A percentile compares a stretch with the other conserved stretches of the same genome.
Conservation (phyloP, 1,284 basidiomycete genomes). For the Ganoderma multipileum region DNA sequence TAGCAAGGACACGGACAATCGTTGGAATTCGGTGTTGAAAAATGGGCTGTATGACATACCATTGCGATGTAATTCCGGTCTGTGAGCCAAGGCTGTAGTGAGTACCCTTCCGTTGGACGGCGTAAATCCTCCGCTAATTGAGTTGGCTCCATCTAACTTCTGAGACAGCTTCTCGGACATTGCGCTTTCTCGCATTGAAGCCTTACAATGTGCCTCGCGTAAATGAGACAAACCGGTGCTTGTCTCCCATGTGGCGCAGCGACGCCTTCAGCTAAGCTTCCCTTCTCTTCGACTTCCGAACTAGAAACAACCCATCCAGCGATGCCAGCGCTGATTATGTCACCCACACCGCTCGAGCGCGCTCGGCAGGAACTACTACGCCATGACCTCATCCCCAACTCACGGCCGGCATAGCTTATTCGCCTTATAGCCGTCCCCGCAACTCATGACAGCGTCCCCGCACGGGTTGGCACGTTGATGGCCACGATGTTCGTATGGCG, state of each 20-base stretch:
- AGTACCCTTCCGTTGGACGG: background rate
- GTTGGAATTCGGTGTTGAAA: background rate
- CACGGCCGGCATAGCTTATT: background rate
- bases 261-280: background rate
- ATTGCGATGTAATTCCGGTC: no score
- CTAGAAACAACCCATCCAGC: background rate
- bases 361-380: background rate
- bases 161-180: background rate
- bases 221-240: background rate
- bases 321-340: background rate
- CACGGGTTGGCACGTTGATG: background rate
- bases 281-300: constrained; percentile 4
- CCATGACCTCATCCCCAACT: background rate
- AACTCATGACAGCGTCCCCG: background rate
- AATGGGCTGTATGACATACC: background rate
- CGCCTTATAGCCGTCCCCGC: background rate
- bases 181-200: background rate
- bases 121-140: background rate
- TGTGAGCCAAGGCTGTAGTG: background rate
- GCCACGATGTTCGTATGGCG: background rate
- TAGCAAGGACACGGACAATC: background rate
- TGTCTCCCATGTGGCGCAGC: background rate
- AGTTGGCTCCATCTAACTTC: background rate
- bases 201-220: background rate
- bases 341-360: background rate